Evolutionary conservation across 257 asterid species (phyloP).

Genomic region (Solanum dulcamara): DNA sequence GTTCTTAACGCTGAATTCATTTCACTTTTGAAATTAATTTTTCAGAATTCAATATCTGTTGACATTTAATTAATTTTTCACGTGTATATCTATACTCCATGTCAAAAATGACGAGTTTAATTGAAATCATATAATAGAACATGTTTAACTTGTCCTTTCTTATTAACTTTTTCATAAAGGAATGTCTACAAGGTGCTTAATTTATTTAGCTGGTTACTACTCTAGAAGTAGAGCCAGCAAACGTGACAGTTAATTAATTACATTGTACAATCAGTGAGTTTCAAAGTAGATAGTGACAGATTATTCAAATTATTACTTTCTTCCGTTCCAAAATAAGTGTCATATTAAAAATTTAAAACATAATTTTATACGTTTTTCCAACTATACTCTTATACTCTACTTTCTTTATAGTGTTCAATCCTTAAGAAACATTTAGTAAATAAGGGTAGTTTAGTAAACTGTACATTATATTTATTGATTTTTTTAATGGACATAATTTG

Average conservation of each 20-base stretch:
- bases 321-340: neutral
- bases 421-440: too few species aligned
- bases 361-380: too few species aligned
- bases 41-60: neutral
- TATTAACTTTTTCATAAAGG: neutral
- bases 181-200: neutral
- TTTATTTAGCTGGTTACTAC: neutral
- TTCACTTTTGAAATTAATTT: neutral
- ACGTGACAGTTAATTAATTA: neutral
- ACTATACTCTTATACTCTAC: too few species aligned
- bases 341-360: neutral
- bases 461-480: too few species aligned
- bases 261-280: neutral
- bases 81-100: too few species aligned
- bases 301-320: neutral
- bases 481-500: neutral
- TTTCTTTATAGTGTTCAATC: too few species aligned
- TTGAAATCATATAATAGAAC: neutral
- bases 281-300: neutral
- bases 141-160: neutral
- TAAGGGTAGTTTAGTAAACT: too few species aligned
- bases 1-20: neutral
- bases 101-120: neutral
- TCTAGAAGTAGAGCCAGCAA: neutral
- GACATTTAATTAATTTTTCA: too few species aligned